Percentiles rank a stretch among this genome's conserved stretches.
phyloP scores from a whole-genome alignment of 192 early-diverging fungal species.

The Coemansia asiatica region DNA sequence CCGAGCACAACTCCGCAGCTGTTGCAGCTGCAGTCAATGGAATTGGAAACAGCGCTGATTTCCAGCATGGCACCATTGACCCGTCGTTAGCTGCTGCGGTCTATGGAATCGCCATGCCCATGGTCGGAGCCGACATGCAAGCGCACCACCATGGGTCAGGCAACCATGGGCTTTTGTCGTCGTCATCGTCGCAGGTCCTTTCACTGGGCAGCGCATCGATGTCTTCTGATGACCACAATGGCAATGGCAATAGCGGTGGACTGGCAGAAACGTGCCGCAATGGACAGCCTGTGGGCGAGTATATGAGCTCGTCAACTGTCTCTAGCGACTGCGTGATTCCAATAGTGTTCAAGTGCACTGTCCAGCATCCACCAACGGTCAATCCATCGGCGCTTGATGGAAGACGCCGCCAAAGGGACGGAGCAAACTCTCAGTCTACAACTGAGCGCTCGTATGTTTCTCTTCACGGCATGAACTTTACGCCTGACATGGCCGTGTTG shows the following conservation, averaged over 20 bases:
- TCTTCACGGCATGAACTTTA: conserved; percentile 70
- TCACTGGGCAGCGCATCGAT: not conserved
- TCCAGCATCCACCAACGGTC: conserved; percentile 48
- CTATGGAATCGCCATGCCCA: conserved; percentile 30
- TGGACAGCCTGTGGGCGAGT: not conserved
- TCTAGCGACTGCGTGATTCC: conserved; percentile 28
- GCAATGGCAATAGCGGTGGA: not conserved
- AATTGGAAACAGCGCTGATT: conserved; percentile 13
- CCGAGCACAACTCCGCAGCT: conserved; percentile 9
- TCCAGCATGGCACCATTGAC: conserved; percentile 24
- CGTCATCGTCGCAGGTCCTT: conserved; percentile 13
- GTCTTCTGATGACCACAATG: conserved; percentile 4
- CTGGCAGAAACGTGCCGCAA: not conserved
- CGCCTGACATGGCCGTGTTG: conserved; percentile 68
- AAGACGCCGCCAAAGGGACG: conserved; percentile 12
- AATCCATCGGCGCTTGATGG: conserved; percentile 22
- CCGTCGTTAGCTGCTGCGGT: conserved; percentile 43
- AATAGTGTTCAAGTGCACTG: conserved; percentile 42
- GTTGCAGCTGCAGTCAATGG: conserved; percentile 5
- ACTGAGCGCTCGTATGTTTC: conserved; percentile 53
- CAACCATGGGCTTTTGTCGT: conserved; percentile 4
- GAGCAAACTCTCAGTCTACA: conserved; percentile 10
- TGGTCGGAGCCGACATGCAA: conserved; percentile 18
- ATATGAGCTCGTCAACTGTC: not conserved
- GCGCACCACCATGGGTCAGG: conserved; percentile 1